phyloP scores from a whole-genome alignment of 2,329 filamentous ascomycete genomes.

The Emergomyces orientalis region DNA sequence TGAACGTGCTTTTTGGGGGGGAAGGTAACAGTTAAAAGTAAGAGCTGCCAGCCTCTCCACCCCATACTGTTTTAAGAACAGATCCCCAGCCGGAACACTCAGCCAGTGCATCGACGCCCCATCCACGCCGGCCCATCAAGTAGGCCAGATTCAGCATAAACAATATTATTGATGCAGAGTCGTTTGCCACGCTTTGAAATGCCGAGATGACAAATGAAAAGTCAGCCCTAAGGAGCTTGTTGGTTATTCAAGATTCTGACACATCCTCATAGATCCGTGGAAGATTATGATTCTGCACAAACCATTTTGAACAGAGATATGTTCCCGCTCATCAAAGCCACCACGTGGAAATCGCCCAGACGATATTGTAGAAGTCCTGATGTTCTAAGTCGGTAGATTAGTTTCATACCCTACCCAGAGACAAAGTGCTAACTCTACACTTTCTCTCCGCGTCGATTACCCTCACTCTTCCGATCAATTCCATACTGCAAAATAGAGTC shows the following conservation, averaged over 20 bases:
- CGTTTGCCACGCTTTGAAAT: background rate
- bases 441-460: background rate
- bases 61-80: slow-evolving; percentile 7
- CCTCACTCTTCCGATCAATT: background rate
- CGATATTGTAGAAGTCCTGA: background rate
- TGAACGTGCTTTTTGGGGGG: background rate
- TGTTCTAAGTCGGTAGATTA: background rate
- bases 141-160: background rate
- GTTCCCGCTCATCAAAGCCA: background rate
- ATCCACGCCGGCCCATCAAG: background rate
- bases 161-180: background rate
- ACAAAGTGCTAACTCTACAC: background rate
- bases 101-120: slow-evolving; percentile 1
- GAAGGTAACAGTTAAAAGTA: background rate
- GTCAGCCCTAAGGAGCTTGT: slow-evolving; percentile 8
- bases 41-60: background rate
- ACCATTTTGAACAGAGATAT: background rate
- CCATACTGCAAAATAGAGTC: background rate
- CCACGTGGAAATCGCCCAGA: background rate
- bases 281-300: background rate
- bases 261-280: background rate
- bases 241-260: background rate
- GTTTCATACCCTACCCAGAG: background rate
- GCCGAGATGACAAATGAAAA: slow-evolving; percentile 2
- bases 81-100: background rate